Conservation (phyloP, 345 rosid genomes). For the Eucalyptus victrix region DNA sequence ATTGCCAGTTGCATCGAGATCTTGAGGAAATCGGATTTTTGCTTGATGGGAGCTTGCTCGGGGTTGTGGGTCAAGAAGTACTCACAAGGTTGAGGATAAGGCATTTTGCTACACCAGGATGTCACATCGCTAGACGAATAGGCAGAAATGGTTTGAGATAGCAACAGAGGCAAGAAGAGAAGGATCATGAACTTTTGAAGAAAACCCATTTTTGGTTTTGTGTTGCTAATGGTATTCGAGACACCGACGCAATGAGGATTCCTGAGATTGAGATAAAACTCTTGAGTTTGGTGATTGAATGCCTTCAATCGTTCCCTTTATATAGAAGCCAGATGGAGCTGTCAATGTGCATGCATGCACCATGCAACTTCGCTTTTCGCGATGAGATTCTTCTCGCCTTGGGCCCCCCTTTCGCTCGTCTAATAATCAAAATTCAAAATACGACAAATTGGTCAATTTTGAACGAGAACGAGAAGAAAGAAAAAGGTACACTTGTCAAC, state of each 20-base stretch:
- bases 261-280: not conserved
- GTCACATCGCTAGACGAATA: conserved; percentile 12
- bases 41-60: not conserved
- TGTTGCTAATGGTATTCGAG: not conserved
- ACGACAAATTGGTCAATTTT: not conserved
- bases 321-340: not conserved
- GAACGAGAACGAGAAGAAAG: not conserved
- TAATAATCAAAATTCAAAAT: not conserved
- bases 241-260: not conserved
- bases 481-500: not conserved
- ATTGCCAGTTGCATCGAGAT: conserved; percentile 15
- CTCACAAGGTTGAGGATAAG: conserved; percentile 19
- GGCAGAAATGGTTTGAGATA: conserved; percentile 9
- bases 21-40: conserved; percentile 14
- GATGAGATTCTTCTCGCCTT: not conserved
- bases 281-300: not conserved
- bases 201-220: conserved; percentile 15
- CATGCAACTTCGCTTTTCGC: not conserved
- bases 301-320: not conserved
- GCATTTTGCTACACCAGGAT: conserved; percentile 21
- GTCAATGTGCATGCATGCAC: not conserved
- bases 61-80: conserved; percentile 8
- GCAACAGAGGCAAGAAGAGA: conserved; percentile 5
- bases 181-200: conserved; percentile 7
- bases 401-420: not conserved